Evolutionary conservation across 2,329 filamentous ascomycete genomes (phyloP), one percentile per base, ranked within the genome.

Genomic region (Alternaria brassicae): DNA sequence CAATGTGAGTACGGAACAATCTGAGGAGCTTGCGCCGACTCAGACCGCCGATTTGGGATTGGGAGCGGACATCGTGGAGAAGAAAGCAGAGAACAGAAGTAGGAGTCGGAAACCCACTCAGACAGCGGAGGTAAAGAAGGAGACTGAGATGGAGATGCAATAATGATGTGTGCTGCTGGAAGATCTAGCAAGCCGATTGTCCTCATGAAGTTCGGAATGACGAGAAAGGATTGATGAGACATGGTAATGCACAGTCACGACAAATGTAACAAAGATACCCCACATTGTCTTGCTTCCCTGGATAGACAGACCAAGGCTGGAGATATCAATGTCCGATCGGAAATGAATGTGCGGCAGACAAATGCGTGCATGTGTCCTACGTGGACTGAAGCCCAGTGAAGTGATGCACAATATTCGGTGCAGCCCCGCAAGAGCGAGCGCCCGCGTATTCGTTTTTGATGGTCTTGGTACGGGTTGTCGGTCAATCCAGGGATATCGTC

Each of bases 101-200:
- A 53, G 52, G 47, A 65, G 67, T 51, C 53, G 68, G 27, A 62
- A 59, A 27, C 53, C 53, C 27, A 74, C 71, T 34, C 64, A 65
- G 19, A 63, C 56, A 25, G 66, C 59, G 21, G 69, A 64, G 28
- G 61, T 57, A 6, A 65, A 61, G 52, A 62, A 71, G 34, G 69
- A 72, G 51, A 60, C 77, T 55, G 76, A 77, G 54, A 71, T 76
- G 10, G 77, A 77, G 64, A 75, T 76, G 73, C 72, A 77, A 55
- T 78, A 54, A 60, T 21, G 13, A 32, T 3, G 1, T 25, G 19
- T 3, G 30, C 28, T 48, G 30, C 32, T 17, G 10, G 19, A 10
- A 6, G 6, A 8, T n/a, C 7, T 19, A 25, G 44, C 32, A 48
- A 48, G 30, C 19, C 4, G 28, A 3, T 4, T 3, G 2, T 34